Conservation (phyloP, 345 rosid genomes). For the Lepidium africanum region DNA sequence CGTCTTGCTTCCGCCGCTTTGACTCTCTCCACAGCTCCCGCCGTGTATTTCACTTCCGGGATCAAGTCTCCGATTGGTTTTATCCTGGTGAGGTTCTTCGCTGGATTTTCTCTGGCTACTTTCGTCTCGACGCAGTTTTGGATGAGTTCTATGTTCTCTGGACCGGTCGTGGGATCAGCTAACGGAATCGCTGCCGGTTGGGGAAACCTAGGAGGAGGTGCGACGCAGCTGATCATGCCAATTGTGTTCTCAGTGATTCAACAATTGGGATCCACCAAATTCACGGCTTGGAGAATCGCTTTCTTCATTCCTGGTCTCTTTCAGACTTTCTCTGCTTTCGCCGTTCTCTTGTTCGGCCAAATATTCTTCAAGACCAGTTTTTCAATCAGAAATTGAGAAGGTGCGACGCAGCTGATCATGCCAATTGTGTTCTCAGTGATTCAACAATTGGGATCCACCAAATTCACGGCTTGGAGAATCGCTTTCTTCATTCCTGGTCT, state of each 20-base stretch:
- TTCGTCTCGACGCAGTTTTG: conserved; percentile 95
- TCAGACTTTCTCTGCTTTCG: conserved; percentile 64
- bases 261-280: conserved; percentile 51
- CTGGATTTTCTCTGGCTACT: conserved; percentile 75
- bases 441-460: conserved; percentile 45
- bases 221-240: conserved; percentile 91
- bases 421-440: conserved; percentile 57
- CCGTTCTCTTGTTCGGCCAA: conserved; percentile 52
- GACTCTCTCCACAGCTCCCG: conserved; percentile 76
- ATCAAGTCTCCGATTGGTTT: conserved; percentile 60
- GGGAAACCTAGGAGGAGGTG: conserved; percentile 94
- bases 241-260: conserved; percentile 47
- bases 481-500: conserved; percentile 80
- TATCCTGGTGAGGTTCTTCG: conserved; percentile 59
- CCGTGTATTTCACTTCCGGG: conserved; percentile 58
- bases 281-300: conserved; percentile 87
- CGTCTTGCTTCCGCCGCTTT: conserved; percentile 86
- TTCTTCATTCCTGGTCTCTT: conserved; percentile 77
- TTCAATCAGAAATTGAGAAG: too few relatives aligned
- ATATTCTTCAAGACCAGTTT: too few relatives aligned
- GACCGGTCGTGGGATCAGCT: conserved; percentile 65
- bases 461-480: conserved; percentile 87
- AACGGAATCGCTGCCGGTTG: conserved; percentile 90
- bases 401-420: conserved; percentile 88
- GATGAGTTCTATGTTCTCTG: conserved; percentile 92